These are phyloP conservation scores for Scheffersomyces ergatensis DNA, from an alignment of 805 yeast genomes.

Conservation along the genomic window DNA sequence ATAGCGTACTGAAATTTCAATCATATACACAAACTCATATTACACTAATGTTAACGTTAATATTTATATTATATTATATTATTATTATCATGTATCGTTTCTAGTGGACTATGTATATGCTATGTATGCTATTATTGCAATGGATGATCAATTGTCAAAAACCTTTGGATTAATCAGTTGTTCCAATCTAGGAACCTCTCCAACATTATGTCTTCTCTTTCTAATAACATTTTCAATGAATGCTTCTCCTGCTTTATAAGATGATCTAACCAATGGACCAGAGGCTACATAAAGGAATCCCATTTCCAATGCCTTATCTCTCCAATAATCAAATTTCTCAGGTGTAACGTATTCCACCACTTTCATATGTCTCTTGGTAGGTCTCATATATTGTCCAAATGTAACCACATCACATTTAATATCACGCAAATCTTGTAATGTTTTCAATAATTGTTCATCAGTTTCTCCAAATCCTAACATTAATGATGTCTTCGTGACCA, in stretches of 20 bases:
- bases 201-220: slow-evolving; percentile 60
- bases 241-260: slow-evolving; percentile 98
- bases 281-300: slow-evolving; percentile 96
- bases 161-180: slow-evolving; percentile 16
- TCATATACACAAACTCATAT: no score
- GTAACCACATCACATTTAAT: slow-evolving; percentile 91
- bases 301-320: slow-evolving; percentile 74
- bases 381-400: slow-evolving; percentile 98
- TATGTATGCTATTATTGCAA: no score
- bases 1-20: no score
- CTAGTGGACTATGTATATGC: no score
- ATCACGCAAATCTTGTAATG: slow-evolving; percentile 72
- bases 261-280: slow-evolving; percentile 94
- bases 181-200: slow-evolving; percentile 35
- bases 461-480: slow-evolving; percentile 98
- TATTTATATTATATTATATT: no score
- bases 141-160: not conserved
- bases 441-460: slow-evolving; percentile 79
- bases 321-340: slow-evolving; percentile 93
- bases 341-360: slow-evolving; percentile 95
- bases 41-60: no score
- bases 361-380: slow-evolving; percentile 97
- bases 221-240: slow-evolving; percentile 90
- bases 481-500: slow-evolving; percentile 88
- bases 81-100: no score